Conservation (phyloP, 2,329 filamentous ascomycete genomes). For the Emergomyces orientalis region DNA sequence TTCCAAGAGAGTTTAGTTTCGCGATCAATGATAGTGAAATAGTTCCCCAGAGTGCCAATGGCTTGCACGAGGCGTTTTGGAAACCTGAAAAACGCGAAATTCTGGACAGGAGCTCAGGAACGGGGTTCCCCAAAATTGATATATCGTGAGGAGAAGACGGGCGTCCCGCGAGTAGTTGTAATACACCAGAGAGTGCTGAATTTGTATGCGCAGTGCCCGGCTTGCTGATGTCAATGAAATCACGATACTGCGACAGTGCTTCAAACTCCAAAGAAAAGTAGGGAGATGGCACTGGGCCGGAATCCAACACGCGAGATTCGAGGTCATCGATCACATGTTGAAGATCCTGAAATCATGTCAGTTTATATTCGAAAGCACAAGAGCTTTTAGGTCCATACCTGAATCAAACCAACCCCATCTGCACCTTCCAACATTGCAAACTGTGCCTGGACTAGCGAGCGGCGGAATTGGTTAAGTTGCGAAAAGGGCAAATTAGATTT, state of each 20-base stretch:
- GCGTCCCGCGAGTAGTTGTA: conserved; percentile 33
- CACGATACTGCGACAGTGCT: conserved; percentile 38
- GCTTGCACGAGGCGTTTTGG: conserved; percentile 22
- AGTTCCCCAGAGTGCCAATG: conserved; percentile 41
- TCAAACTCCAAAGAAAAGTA: conserved; percentile 42
- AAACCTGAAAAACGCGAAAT: conserved; percentile 31
- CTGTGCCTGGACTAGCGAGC: conserved; percentile 33
- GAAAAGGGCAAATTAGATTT: conserved; percentile 29
- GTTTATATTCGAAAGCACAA: conserved; percentile 8
- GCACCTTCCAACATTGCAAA: conserved; percentile 29
- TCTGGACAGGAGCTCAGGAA: conserved; percentile 30
- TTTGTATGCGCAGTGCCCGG: conserved; percentile 12
- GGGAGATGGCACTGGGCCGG: conserved; percentile 26
- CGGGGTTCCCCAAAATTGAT: conserved; percentile 25
- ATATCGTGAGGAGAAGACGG: conserved; percentile 26
- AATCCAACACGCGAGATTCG: conserved; percentile 24
- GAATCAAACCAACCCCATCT: conserved; percentile 28
- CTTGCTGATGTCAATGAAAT: conserved; percentile 22
- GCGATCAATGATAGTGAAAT: conserved; percentile 47
- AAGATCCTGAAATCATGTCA: conserved; percentile 23
- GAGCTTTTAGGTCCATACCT: conserved; percentile 17
- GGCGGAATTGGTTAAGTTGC: conserved; percentile 29
- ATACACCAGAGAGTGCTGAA: conserved; percentile 21
- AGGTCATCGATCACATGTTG: conserved; percentile 32
- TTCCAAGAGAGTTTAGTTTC: conserved; percentile 44